Conservation (phyloP, 345 rosid species). For the Noccaea bulbosa region DNA sequence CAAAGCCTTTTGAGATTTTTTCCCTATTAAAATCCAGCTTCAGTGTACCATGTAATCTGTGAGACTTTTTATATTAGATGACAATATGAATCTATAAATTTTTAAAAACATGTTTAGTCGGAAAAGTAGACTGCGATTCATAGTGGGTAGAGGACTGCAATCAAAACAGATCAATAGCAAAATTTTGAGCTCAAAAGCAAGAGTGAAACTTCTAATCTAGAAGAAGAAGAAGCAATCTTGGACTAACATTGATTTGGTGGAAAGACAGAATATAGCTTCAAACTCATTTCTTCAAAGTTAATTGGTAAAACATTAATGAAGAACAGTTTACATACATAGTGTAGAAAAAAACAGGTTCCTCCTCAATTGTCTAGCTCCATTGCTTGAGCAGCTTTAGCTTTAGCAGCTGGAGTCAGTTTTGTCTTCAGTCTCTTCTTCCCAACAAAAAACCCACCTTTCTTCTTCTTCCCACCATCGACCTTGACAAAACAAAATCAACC, state of each 20-base stretch:
- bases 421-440: conserved; percentile 93
- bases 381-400: conserved; percentile 92
- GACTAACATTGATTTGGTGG: neutral
- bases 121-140: neutral
- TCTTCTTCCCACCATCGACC: conserved; percentile 84
- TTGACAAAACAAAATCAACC: conserved; percentile 34
- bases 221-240: conserved; percentile 14
- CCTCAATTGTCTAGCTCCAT: conserved; percentile 91
- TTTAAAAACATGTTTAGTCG: neutral
- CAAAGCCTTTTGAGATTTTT: conserved; percentile 13
- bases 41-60: conserved; percentile 20
- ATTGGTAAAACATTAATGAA: conserved; percentile 13
- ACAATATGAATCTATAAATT: neutral
- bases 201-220: conserved; percentile 13
- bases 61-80: conserved; percentile 29
- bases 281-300: conserved; percentile 2
- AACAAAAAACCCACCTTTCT: conserved; percentile 80
- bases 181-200: conserved; percentile 16
- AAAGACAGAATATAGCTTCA: conserved; percentile 6
- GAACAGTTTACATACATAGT: conserved; percentile 36
- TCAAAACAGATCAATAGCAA: conserved; percentile 7
- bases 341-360: conserved; percentile 31
- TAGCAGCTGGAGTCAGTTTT: conserved; percentile 66
- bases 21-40: conserved; percentile 28
- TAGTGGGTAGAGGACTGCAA: neutral